These are phyloP conservation scores for Russula virescens DNA, from an alignment of 768 basidiomycete genomes.

Conservation along the genomic window DNA sequence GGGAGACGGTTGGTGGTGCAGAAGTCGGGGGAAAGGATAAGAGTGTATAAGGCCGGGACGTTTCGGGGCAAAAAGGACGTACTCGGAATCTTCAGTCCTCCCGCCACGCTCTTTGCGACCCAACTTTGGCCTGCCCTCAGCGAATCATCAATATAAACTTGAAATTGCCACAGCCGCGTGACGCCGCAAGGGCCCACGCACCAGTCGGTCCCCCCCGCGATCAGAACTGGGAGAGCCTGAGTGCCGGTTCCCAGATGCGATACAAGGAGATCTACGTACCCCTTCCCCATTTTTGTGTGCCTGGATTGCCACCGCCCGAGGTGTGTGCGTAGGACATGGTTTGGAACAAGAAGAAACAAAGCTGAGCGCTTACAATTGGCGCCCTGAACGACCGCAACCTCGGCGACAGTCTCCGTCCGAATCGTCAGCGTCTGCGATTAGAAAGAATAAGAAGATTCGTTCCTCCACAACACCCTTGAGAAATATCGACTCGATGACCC, in stretches of 20 bases:
- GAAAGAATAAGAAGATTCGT: background rate
- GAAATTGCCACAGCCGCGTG: conserved; percentile 21
- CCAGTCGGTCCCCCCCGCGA: conserved; percentile 88
- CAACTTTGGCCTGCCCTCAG: conserved; percentile 13
- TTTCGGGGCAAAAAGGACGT: background rate
- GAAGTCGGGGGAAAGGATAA: background rate
- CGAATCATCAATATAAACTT: background rate
- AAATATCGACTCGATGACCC: background rate
- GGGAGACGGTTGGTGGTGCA: background rate
- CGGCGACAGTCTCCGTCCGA: background rate
- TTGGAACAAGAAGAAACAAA: conserved; percentile 18
- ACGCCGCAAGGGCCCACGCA: conserved; percentile 36
- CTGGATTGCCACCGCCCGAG: conserved; percentile 13
- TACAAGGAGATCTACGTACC: conserved; percentile 17
- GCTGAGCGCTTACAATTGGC: conserved; percentile 12
- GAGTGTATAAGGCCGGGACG: conserved; percentile 1
- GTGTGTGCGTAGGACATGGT: conserved; percentile 21
- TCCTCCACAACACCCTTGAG: background rate
- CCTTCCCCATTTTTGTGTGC: conserved; percentile 23
- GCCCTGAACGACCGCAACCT: conserved; percentile 9
- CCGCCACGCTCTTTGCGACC: conserved; percentile 24
- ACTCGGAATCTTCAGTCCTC: conserved; percentile 21
- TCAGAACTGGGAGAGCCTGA: conserved; percentile 49
- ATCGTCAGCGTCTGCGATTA: too few species aligned
- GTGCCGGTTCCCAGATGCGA: conserved; percentile 14